phyloP scores from a whole-genome alignment of 768 basidiomycete species.

The Collybia nuda region DNA sequence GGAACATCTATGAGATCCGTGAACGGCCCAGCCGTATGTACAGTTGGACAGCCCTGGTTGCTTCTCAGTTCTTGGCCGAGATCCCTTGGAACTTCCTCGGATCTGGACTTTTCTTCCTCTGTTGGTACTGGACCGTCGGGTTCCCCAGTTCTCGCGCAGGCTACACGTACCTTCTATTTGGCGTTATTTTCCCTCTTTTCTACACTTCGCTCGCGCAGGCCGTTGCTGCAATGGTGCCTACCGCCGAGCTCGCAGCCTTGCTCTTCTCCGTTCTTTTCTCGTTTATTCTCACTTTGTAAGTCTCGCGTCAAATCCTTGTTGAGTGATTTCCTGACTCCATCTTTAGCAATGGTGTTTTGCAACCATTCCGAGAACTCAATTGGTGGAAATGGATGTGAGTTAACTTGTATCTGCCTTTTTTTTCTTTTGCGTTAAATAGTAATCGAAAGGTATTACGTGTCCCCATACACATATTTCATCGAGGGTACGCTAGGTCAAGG shows the following conservation, averaged over 20 bases:
- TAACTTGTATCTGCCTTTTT: background rate
- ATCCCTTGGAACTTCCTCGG: constrained; percentile 67
- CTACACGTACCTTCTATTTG: constrained; percentile 57
- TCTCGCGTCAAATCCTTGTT: constrained; percentile 7
- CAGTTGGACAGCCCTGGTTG: constrained; percentile 59
- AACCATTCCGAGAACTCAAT: constrained; percentile 58
- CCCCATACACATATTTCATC: constrained; percentile 53
- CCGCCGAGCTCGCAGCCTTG: constrained; percentile 57
- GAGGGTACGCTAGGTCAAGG: constrained; percentile 51
- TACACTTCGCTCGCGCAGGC: constrained; percentile 64
- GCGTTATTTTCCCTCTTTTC: constrained; percentile 59
- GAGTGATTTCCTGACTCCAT: constrained; percentile 8
- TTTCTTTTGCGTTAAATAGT: background rate
- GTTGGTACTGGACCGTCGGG: constrained; percentile 76
- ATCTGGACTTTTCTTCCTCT: constrained; percentile 61
- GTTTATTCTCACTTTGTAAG: constrained; percentile 64
- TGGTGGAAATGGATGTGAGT: constrained; percentile 77
- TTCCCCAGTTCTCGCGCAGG: constrained; percentile 52
- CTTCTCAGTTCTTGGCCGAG: constrained; percentile 56
- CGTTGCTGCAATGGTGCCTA: constrained; percentile 61
- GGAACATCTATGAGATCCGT: constrained; percentile 66
- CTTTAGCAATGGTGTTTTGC: constrained; percentile 62
- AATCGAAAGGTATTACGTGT: constrained; percentile 34
- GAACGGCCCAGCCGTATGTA: constrained; percentile 68
- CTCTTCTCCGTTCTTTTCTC: constrained; percentile 60